Conservation (phyloP, 2,329 filamentous ascomycete genomes). For the Exophiala viscosa region DNA sequence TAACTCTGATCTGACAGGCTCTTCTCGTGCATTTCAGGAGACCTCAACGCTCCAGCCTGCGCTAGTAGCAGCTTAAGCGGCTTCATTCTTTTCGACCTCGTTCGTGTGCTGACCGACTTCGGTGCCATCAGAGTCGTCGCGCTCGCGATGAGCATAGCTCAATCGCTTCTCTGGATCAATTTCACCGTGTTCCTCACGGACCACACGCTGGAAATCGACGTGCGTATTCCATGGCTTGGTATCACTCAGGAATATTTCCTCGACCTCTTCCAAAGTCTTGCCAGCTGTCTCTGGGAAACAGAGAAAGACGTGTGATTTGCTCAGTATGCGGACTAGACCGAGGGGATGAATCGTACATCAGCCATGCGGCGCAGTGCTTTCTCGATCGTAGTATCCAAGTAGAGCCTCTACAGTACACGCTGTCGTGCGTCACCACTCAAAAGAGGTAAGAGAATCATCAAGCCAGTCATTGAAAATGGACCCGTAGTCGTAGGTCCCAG, state of each 20-base stretch:
- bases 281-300: conserved; percentile 66
- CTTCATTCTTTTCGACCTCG: conserved; percentile 11
- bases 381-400: too few relatives aligned
- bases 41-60: too few relatives aligned
- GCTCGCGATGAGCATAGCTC: conserved; percentile 16
- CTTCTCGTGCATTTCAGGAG: too few relatives aligned
- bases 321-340: too few relatives aligned
- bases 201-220: conserved; percentile 16
- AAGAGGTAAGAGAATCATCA: too few relatives aligned
- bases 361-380: too few relatives aligned
- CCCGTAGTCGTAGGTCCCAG: too few relatives aligned
- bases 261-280: conserved; percentile 70
- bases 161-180: conserved; percentile 19
- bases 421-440: too few relatives aligned
- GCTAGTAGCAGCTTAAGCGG: neutral
- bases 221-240: conserved; percentile 19
- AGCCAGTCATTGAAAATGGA: too few relatives aligned
- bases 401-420: too few relatives aligned
- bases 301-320: conserved; percentile 68
- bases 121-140: conserved; percentile 1
- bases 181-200: conserved; percentile 16
- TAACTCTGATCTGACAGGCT: too few relatives aligned
- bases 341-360: too few relatives aligned
- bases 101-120: conserved; percentile 5
- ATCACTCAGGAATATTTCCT: conserved; percentile 13